Percentiles rank a stretch among this genome's conserved stretches.
These are phyloP conservation scores for Afroboletus lepidellus DNA, from an alignment of 1,284 basidiomycete species.

Conservation along the genomic window DNA sequence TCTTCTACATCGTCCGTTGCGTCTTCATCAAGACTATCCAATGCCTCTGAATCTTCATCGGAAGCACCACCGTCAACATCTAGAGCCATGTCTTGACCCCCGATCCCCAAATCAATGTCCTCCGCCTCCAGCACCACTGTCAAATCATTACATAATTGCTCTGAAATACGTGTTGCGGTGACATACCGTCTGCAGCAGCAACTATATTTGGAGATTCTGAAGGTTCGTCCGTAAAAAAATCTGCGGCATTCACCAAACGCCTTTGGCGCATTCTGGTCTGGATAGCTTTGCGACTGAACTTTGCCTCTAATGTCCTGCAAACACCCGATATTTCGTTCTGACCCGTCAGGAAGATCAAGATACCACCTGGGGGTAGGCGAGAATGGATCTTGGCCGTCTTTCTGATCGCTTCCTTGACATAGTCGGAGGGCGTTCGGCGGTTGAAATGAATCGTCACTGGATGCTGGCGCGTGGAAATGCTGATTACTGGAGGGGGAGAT, in stretches of 20 bases:
- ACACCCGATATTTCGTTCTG: conserved; percentile 96
- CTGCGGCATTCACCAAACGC: conserved; percentile 27
- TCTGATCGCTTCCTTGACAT: conserved; percentile 87
- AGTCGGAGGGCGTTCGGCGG: conserved; percentile 82
- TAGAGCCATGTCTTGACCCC: conserved; percentile 44
- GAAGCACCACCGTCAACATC: conserved; percentile 56
- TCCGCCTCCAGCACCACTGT: conserved; percentile 71
- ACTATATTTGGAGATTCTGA: conserved; percentile 11
- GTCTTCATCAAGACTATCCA: conserved; percentile 56
- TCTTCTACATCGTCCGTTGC: conserved; percentile 58
- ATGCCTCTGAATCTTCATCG: conserved; percentile 47
- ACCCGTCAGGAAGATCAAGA: conserved; percentile 97
- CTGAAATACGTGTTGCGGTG: neutral
- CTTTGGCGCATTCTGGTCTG: conserved; percentile 48
- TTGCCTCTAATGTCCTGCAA: conserved; percentile 79
- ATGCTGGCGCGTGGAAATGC: conserved; percentile 88
- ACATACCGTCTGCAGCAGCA: conserved; percentile 26
- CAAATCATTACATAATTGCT: conserved; percentile 1
- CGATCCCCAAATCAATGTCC: conserved; percentile 72
- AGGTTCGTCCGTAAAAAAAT: conserved; percentile 29
- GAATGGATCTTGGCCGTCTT: conserved; percentile 94
- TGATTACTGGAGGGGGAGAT: conserved; percentile 85
- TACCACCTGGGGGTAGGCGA: conserved; percentile 88
- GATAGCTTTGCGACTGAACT: conserved; percentile 70
- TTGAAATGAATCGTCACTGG: conserved; percentile 96